These are phyloP conservation scores for Filobasidium wieringae DNA, from an alignment of 768 basidiomycete genomes.

Conservation along the genomic window DNA sequence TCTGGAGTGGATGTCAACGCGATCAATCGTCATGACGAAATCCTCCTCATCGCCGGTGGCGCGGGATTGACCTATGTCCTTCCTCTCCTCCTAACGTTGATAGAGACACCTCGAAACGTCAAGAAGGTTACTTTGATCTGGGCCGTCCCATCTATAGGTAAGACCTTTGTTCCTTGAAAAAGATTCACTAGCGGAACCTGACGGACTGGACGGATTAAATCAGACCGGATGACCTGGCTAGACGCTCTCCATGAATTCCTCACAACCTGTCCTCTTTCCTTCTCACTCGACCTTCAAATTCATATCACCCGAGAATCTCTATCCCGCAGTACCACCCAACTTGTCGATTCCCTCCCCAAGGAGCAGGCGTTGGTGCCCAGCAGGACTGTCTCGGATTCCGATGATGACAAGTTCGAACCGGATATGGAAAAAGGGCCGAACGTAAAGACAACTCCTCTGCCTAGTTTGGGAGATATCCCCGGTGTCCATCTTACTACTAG, in stretches of 20 bases:
- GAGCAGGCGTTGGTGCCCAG: not conserved
- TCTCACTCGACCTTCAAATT: not conserved
- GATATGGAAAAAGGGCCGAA: not conserved
- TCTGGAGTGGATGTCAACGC: not conserved
- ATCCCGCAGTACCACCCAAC: not conserved
- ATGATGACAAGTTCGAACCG: not conserved
- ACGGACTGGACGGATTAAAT: not conserved
- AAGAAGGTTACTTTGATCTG: not conserved
- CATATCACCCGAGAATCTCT: not conserved
- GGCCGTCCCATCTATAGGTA: conserved; percentile 2
- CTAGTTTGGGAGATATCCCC: not conserved
- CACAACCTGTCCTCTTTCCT: not conserved
- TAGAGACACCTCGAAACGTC: conserved; percentile 1
- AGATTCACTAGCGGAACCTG: not conserved
- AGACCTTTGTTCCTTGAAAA: not conserved
- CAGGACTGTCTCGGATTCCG: not conserved
- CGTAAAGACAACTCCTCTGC: not conserved
- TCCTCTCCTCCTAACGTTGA: not conserved
- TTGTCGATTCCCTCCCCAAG: not conserved
- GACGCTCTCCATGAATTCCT: not conserved
- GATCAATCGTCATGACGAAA: not conserved
- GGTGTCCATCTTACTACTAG: not conserved
- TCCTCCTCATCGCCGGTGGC: conserved; percentile 1
- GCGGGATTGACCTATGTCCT: conserved; percentile 4
- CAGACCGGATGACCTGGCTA: conserved; percentile 4